A percentile compares a stretch with the other conserved stretches of the same genome.
phyloP scores from a whole-genome alignment of 371 early-diverging fungal species.

The Choanephora cucurbitarum region DNA sequence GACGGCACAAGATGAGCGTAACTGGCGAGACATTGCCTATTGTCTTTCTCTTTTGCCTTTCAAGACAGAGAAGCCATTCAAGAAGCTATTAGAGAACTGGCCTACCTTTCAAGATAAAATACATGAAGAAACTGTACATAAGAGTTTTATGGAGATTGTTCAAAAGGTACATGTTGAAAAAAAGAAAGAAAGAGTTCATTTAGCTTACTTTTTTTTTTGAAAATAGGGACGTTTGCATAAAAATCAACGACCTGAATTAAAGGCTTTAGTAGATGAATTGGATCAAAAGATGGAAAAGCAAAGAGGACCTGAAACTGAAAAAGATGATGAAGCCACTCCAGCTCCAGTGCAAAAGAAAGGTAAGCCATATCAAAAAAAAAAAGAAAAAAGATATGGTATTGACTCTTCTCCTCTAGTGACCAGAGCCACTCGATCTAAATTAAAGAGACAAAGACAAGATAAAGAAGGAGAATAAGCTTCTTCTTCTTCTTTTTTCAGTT shows the following conservation, averaged over 20 bases:
- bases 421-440: neutral
- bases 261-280: constrained; percentile 78
- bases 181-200: neutral
- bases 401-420: too few relatives aligned
- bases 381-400: too few relatives aligned
- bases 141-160: constrained; percentile 81
- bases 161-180: constrained; percentile 72
- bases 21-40: constrained; percentile 91
- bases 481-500: neutral
- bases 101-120: constrained; percentile 88
- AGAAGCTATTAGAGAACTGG: constrained; percentile 79
- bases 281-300: constrained; percentile 59
- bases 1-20: constrained; percentile 66
- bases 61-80: constrained; percentile 81
- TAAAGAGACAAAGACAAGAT: neutral
- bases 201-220: neutral
- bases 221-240: constrained; percentile 65
- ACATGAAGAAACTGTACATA: constrained; percentile 78
- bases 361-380: constrained; percentile 2
- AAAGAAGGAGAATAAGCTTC: neutral
- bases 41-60: constrained; percentile 88
- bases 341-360: constrained; percentile 11
- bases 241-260: constrained; percentile 71
- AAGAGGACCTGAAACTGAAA: constrained; percentile 27
- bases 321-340: constrained; percentile 9